These are phyloP conservation scores for Fusarium paranaense DNA, from an alignment of 2,329 filamentous ascomycete species.

Conservation along the genomic window DNA sequence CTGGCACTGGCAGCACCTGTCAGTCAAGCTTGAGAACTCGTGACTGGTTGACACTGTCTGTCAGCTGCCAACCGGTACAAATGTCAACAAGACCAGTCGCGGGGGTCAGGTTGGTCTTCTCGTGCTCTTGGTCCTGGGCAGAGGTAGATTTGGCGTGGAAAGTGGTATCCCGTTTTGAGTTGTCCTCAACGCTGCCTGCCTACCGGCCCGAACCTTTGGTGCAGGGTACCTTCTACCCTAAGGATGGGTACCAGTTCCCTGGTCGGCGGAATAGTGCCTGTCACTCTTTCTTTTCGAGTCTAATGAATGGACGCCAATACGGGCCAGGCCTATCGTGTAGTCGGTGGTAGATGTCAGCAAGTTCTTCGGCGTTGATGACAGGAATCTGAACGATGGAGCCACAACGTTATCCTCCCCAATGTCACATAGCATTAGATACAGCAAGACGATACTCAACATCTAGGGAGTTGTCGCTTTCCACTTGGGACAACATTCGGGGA, in stretches of 20 bases:
- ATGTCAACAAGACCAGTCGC: background rate
- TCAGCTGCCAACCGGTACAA: background rate
- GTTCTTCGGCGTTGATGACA: background rate
- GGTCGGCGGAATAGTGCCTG: background rate
- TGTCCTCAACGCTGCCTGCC: background rate
- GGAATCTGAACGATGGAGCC: background rate
- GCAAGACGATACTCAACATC: background rate
- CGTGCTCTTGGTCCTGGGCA: background rate
- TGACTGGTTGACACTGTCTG: background rate
- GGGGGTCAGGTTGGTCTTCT: too few relatives aligned
- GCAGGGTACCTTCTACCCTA: background rate
- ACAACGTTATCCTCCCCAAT: background rate
- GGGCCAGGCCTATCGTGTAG: background rate
- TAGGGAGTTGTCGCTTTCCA: background rate
- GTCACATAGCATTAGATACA: background rate
- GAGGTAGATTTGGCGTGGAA: background rate
- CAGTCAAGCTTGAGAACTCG: background rate
- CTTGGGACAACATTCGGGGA: background rate
- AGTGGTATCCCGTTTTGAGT: background rate
- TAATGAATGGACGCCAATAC: background rate
- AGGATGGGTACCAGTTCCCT: background rate
- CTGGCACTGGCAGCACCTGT: slow-evolving; percentile 18
- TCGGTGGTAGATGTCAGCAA: background rate
- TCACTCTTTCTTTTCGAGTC: background rate
- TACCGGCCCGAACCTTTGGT: background rate